Conservation (phyloP, 768 basidiomycete genomes). For the Collybia sordida region DNA sequence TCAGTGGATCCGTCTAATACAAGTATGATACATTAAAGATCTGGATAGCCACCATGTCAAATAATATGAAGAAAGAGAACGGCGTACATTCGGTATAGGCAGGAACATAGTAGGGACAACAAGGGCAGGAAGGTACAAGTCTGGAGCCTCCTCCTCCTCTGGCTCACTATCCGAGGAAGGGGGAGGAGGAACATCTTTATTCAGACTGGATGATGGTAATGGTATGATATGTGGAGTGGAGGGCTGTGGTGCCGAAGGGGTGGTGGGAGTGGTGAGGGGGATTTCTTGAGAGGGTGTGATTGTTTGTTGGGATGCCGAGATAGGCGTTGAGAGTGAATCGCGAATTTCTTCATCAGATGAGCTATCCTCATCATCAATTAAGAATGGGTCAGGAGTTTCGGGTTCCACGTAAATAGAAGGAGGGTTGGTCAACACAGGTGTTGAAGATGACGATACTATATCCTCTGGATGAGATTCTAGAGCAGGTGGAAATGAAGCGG, state of each 20-base stretch:
- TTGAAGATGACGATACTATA: background rate
- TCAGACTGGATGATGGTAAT: slow-evolving; percentile 37
- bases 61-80: slow-evolving; percentile 42
- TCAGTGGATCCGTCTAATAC: slow-evolving; percentile 81
- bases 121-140: slow-evolving; percentile 67
- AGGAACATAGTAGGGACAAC: slow-evolving; percentile 78
- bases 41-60: slow-evolving; percentile 64
- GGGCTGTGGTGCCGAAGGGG: slow-evolving; percentile 21
- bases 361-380: slow-evolving; percentile 56
- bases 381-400: slow-evolving; percentile 59
- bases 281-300: slow-evolving; percentile 42
- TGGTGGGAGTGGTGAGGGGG: slow-evolving; percentile 34
- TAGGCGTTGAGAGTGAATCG: slow-evolving; percentile 18
- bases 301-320: slow-evolving; percentile 31
- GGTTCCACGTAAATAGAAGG: slow-evolving; percentile 38
- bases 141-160: slow-evolving; percentile 53
- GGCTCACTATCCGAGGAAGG: slow-evolving; percentile 41
- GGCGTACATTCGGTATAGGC: slow-evolving; percentile 87
- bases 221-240: slow-evolving; percentile 17
- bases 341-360: slow-evolving; percentile 39
- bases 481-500: background rate
- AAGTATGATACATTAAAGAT: slow-evolving; percentile 45
- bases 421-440: slow-evolving; percentile 23
- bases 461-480: background rate
- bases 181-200: slow-evolving; percentile 58